Percentiles rank a stretch among this genome's conserved stretches.
Conservation (phyloP, 345 rosid species). For the Eucalyptus marginata region DNA sequence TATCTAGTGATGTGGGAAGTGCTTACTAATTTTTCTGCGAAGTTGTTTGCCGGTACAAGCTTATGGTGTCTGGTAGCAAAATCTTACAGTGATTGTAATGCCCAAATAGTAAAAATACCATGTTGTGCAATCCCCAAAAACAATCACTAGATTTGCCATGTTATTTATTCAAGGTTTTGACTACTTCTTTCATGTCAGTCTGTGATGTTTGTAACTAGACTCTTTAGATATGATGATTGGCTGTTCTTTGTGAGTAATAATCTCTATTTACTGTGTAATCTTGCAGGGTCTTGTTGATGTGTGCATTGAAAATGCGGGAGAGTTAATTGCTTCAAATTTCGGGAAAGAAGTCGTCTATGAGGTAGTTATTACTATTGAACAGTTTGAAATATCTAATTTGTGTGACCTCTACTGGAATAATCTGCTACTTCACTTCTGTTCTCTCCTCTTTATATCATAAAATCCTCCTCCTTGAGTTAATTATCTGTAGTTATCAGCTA, state of each 20-base stretch:
- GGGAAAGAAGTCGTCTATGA: slow-evolving; percentile 79
- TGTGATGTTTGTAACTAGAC: not conserved
- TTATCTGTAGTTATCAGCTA: not conserved
- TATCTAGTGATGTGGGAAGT: not conserved
- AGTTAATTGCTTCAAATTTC: slow-evolving; percentile 59
- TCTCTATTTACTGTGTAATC: not conserved
- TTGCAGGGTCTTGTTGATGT: slow-evolving; percentile 62
- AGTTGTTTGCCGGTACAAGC: not conserved
- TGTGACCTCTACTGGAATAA: not conserved
- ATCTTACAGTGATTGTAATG: not conserved
- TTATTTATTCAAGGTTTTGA: not conserved
- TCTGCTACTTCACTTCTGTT: not conserved
- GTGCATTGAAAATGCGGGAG: slow-evolving; percentile 54
- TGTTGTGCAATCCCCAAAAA: not conserved
- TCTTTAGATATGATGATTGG: not conserved
- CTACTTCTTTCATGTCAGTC: not conserved
- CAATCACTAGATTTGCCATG: not conserved
- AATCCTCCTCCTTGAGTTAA: not conserved
- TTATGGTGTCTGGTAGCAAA: not conserved
- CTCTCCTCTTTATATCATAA: not conserved
- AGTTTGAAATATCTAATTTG: not conserved
- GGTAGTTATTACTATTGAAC: slow-evolving; percentile 14
- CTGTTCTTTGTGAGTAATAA: not conserved
- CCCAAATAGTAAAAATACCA: not conserved
- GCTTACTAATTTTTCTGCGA: not conserved